Evolutionary conservation across 1,139 yeast genomes (phyloP), one percentile per base, ranked within the genome.

Genomic region (Taphrina sp.): DNA sequence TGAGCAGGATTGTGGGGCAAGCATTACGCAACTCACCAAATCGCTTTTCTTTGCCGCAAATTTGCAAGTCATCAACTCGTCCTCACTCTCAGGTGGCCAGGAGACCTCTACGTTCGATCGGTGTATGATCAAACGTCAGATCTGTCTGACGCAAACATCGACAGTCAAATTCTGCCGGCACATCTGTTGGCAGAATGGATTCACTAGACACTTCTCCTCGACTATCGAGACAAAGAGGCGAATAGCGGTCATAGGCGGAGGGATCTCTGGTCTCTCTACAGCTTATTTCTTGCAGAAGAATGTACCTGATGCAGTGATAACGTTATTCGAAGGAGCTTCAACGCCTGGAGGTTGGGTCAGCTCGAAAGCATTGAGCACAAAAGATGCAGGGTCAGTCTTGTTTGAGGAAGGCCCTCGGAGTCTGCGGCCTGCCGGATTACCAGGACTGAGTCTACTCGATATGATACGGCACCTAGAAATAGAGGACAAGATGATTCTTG

Each of bases 261-360:
- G 98, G 0, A 77, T 90, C 2, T 84, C 95, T 0, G 97, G 97
- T 0, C 74, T 92, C 2, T 74, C 92, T 1, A 82, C 80, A 63
- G 83, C 94, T 0, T 89, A 85, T 68, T 85, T 85, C 63, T 73
- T 90, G 19, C 74, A 77, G 36, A 78, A 77, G 59, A 67, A 86
- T 12, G 74, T 96, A 51, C 75, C 75, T 14, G 95, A 88, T 66
- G 63, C 87, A 19, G 69, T 71, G 7, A 76, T 92, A 52, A 78
- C 79, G 1, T 67, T 92, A 0, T 77, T 76, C 59, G 97, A 92
- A 63, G 68, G 75, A 22, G 61, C 74, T 1, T 53, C 65, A 1
- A 70, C 79, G 45, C 72, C 80, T 4, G 96, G 96, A 16, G 98
- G 98, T 0, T 89, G 87, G 79, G 85, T 92, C 66, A 71, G 76